Conservation (phyloP, 495 filamentous ascomycete genomes). For the Poronia punctata region DNA sequence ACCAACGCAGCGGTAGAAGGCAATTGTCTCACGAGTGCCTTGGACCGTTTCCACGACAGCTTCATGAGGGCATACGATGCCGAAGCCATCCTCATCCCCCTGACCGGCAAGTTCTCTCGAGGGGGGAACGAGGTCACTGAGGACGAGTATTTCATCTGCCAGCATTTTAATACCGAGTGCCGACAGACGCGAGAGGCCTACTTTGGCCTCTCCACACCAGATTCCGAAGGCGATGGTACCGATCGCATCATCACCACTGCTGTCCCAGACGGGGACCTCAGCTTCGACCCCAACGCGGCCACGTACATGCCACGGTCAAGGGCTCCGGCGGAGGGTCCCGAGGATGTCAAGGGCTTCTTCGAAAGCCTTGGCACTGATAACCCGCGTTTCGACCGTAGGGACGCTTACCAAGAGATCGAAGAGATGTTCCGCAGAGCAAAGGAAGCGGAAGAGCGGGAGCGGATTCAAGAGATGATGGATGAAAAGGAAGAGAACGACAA, state of each 20-base stretch:
- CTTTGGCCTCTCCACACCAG: slow-evolving; percentile 7
- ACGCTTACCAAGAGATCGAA: slow-evolving; percentile 4
- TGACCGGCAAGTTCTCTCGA: not conserved
- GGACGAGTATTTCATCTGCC: not conserved
- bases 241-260: slow-evolving; percentile 5
- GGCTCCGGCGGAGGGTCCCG: not conserved
- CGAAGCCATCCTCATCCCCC: not conserved
- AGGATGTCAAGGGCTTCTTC: not conserved
- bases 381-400: not conserved
- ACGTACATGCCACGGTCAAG: not conserved
- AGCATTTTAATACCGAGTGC: too few species aligned
- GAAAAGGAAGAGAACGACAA: not conserved
- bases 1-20: not conserved
- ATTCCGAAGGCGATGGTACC: slow-evolving; percentile 10
- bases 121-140: slow-evolving; percentile 9
- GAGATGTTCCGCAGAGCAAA: not conserved
- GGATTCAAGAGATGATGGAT: too few species aligned
- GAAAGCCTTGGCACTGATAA: not conserved
- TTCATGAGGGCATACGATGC: slow-evolving; percentile 5
- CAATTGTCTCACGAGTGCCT: slow-evolving; percentile 2
- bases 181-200: slow-evolving; percentile 1
- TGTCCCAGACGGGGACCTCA: not conserved
- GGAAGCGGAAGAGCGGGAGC: not conserved
- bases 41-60: slow-evolving; percentile 10
- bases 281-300: not conserved